phyloP scores from a whole-genome alignment of 768 basidiomycete species.

The Kwoniella shandongensis region DNA sequence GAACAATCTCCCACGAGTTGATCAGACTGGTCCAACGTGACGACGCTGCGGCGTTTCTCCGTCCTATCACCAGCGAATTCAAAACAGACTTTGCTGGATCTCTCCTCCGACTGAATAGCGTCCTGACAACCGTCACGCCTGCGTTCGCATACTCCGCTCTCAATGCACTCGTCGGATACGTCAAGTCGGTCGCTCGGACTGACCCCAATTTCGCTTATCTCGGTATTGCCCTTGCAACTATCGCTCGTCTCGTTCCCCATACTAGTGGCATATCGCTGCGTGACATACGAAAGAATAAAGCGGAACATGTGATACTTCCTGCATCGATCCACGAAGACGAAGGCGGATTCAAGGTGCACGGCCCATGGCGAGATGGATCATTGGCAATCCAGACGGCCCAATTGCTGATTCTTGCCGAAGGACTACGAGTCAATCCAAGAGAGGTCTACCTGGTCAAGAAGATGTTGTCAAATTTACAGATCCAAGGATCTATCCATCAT shows the following conservation, averaged over 20 bases:
- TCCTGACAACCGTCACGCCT: slow-evolving; percentile 20
- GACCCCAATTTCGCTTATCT: slow-evolving; percentile 16
- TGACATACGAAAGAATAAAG: slow-evolving; percentile 42
- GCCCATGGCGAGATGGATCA: slow-evolving; percentile 35
- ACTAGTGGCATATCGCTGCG: slow-evolving; percentile 36
- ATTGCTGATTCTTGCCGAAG: slow-evolving; percentile 27
- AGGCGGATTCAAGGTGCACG: slow-evolving; percentile 41
- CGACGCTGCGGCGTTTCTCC: slow-evolving; percentile 26
- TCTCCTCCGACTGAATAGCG: slow-evolving; percentile 26
- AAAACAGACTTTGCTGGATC: slow-evolving; percentile 17
- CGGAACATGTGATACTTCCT: slow-evolving; percentile 40
- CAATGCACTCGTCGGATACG: slow-evolving; percentile 37
- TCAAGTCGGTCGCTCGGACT: slow-evolving; percentile 25
- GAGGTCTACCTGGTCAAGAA: slow-evolving; percentile 44
- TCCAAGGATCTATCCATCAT: slow-evolving; percentile 30
- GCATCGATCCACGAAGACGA: slow-evolving; percentile 47
- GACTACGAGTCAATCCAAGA: slow-evolving; percentile 36
- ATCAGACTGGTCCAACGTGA: slow-evolving; percentile 33
- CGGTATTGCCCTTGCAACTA: slow-evolving; percentile 23
- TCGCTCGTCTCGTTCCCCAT: slow-evolving; percentile 21
- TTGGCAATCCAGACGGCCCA: slow-evolving; percentile 41
- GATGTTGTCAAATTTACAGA: slow-evolving; percentile 45
- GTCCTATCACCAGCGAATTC: slow-evolving; percentile 30
- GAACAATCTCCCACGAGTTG: slow-evolving; percentile 22
- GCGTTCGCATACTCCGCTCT: slow-evolving; percentile 36